Conservation (phyloP, 2,329 filamentous ascomycete genomes). For the Aspergillus aculeatinus region DNA sequence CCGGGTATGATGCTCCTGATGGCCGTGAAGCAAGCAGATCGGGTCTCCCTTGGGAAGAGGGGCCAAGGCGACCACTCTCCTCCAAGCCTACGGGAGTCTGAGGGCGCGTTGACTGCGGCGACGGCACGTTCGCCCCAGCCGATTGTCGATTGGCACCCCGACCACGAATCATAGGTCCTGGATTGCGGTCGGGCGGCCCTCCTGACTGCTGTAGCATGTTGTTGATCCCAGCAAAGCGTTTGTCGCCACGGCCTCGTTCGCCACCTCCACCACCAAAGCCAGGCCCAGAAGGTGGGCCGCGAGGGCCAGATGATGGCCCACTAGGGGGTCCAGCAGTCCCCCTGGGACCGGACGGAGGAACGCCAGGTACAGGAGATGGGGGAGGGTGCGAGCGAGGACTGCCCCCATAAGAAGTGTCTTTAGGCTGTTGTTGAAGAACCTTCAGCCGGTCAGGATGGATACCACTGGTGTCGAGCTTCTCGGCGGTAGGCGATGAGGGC, state of each 20-base stretch:
- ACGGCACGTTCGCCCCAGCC: constrained; percentile 29
- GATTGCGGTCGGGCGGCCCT: constrained; percentile 32
- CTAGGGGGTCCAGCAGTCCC: constrained; percentile 35
- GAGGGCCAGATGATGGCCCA: constrained; percentile 35
- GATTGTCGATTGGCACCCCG: constrained; percentile 40
- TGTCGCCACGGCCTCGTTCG: constrained; percentile 45
- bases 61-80: constrained; percentile 18
- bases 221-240: constrained; percentile 49
- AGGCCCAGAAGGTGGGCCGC: constrained; percentile 40
- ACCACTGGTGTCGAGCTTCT: constrained; percentile 42
- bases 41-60: constrained; percentile 26
- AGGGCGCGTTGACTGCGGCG: constrained; percentile 33
- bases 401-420: constrained; percentile 21
- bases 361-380: constrained; percentile 26
- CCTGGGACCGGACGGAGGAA: constrained; percentile 44
- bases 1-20: constrained; percentile 23
- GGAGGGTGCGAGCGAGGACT: constrained; percentile 24
- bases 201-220: constrained; percentile 48
- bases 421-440: constrained; percentile 39
- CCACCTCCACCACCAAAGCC: constrained; percentile 27
- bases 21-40: constrained; percentile 36
- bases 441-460: constrained; percentile 57
- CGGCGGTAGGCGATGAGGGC: constrained; percentile 33
- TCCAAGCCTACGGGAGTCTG: constrained; percentile 32
- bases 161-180: constrained; percentile 41